Conservation (phyloP, 1,284 basidiomycete species). For the Singerocomus rubriflavus region DNA sequence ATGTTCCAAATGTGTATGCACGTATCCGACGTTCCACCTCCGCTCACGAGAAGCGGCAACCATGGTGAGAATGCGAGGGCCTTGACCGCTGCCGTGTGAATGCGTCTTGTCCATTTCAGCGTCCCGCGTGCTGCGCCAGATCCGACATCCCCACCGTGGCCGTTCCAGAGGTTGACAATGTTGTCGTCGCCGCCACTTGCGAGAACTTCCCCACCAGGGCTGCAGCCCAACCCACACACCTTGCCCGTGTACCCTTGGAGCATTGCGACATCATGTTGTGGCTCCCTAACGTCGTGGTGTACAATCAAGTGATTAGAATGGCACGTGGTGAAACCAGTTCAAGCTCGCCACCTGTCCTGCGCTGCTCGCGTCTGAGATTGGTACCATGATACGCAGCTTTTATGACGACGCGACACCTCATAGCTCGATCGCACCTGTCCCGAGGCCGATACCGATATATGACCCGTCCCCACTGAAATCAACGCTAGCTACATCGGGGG, state of each 20-base stretch:
- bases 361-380: conserved; percentile 24
- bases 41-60: conserved; percentile 88
- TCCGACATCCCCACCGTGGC: conserved; percentile 65
- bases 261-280: conserved; percentile 87
- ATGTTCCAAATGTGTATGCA: conserved; percentile 94
- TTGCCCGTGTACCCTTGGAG: conserved; percentile 87
- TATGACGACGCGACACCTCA: conserved; percentile 87
- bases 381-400: conserved; percentile 85
- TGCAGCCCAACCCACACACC: conserved; percentile 84
- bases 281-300: conserved; percentile 90
- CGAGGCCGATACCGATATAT: conserved; percentile 84
- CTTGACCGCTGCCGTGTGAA: conserved; percentile 94
- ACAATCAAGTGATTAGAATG: too few species aligned
- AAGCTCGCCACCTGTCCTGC: conserved; percentile 74
- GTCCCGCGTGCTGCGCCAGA: conserved; percentile 54
- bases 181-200: conserved; percentile 96
- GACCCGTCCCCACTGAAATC: conserved; percentile 87
- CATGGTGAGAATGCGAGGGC: conserved; percentile 97
- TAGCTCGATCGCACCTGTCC: conserved; percentile 88
- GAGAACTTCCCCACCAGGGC: conserved; percentile 81
- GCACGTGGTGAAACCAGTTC: conserved; percentile 81
- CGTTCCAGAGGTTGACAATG: conserved; percentile 96
- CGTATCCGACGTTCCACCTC: conserved; percentile 93
- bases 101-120: conserved; percentile 89
- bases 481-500: conserved; percentile 73